Base-by-base conservation (phyloP, 106 monocot species). In the Dioscorea zingiberensis region DNA sequence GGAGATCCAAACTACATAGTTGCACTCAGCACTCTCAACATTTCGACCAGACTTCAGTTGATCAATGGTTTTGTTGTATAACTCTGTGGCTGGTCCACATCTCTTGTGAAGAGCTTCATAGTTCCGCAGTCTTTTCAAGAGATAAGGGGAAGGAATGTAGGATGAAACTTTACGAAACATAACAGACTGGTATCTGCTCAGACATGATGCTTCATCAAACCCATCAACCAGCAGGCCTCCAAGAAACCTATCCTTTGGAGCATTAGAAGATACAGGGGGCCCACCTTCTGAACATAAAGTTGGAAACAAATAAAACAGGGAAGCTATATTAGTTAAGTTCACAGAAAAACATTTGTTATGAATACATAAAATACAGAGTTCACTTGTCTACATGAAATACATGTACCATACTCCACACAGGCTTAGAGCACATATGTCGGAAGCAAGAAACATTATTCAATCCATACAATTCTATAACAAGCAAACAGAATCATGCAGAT, bases 81-180 rank as follows among this genome's bases (percentile, higher is more conserved):
- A 16, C 15, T 57, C 38, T 21, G 73, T 73, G 26, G 9, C 6
- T n/a, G 72, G 72, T 13, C 67, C 78, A 58, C 78, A 78, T 63
- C 25, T 78, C 68, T 63, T 73, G 45, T 78, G 78, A 49, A 73
- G 62, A 62, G 44, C 56, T 69, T 78, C 73, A 16, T 78, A 63
- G 18, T 69, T 68, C 13, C 78, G 48, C 15, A 78, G 68, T 56
- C 47, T 78, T 47, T 62, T 57, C 48, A 63, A n/a, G 16, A 78
- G 73, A 69, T 78, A 64, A 55, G 68, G 32, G 2, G 78, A 78
- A 54, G 73, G 78, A 13, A 54, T 54, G 55, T 73, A 47, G 4
- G 60, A 27, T n/a, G 67, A 73, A 23, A 44, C 21, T 73, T 73
- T 78, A 13, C 78, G 67, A 19, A 56, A 68, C 25, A 69, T 38